These are phyloP conservation scores for Malus sylvestris DNA, from an alignment of 306 rosid species.

Conservation along the genomic window DNA sequence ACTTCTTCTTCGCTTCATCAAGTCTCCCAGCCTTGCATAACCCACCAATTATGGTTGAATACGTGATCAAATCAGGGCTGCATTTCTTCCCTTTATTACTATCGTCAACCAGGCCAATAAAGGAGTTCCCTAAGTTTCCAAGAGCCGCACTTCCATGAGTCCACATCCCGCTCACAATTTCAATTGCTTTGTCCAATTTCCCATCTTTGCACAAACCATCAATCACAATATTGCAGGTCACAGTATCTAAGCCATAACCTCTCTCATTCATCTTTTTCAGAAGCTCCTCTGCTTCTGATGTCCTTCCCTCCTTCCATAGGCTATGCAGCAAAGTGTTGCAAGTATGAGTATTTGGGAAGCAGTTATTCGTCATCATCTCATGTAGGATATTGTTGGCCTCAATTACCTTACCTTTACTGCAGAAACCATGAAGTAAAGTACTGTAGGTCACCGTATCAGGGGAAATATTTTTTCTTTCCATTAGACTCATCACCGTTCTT, in stretches of 20 bases:
- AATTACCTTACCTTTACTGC: conserved; percentile 58
- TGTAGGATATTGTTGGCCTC: conserved; percentile 68
- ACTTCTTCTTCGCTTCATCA: conserved; percentile 83
- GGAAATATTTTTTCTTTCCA: conserved; percentile 47
- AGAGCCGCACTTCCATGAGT: conserved; percentile 64
- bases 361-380: conserved; percentile 57
- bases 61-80: conserved; percentile 69
- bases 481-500: conserved; percentile 42
- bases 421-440: conserved; percentile 70
- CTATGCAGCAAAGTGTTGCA: conserved; percentile 83
- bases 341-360: conserved; percentile 74
- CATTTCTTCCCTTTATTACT: conserved; percentile 43
- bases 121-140: conserved; percentile 43
- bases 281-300: conserved; percentile 72
- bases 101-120: conserved; percentile 50
- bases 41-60: conserved; percentile 63
- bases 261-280: conserved; percentile 72
- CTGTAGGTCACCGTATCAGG: conserved; percentile 71
- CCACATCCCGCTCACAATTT: conserved; percentile 81
- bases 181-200: conserved; percentile 74
- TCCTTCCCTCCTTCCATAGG: conserved; percentile 82
- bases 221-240: conserved; percentile 78
- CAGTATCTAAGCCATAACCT: conserved; percentile 57
- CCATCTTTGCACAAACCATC: conserved; percentile 78
- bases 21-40: conserved; percentile 79